Conservation (phyloP, 805 yeast genomes). For the Hanseniaspora jakobsenii region DNA sequence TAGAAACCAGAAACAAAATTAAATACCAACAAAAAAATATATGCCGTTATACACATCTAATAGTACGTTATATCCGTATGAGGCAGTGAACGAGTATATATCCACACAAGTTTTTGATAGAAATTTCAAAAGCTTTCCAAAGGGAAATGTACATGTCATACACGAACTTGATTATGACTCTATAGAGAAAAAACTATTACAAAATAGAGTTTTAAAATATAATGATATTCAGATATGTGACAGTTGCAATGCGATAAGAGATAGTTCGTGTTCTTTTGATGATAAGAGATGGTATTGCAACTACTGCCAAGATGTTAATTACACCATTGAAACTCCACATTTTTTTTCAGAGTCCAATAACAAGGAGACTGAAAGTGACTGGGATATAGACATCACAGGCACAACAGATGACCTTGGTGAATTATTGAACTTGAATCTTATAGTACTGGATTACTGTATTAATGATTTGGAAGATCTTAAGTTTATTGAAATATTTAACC, state of each 20-base stretch:
- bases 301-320: conserved; percentile 14
- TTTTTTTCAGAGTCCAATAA: too few relatives aligned
- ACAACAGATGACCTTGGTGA: neutral
- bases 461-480: conserved; percentile 7
- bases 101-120: conserved; percentile 4
- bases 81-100: neutral
- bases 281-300: conserved; percentile 14
- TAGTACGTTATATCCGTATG: conserved; percentile 1
- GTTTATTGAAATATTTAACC: neutral
- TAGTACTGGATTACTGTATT: conserved; percentile 8
- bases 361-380: neutral
- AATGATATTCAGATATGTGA: neutral
- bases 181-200: too few relatives aligned
- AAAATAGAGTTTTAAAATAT: too few relatives aligned
- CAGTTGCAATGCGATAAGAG: neutral
- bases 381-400: neutral
- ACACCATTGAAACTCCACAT: too few relatives aligned
- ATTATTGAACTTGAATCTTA: neutral
- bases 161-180: neutral
- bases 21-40: neutral
- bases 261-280: neutral
- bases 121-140: conserved; percentile 8
- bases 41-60: conserved; percentile 7
- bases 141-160: conserved; percentile 8
- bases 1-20: too few relatives aligned